Evolutionary conservation across 306 rosid genomes (phyloP).

Genomic region (Trichosanthes cucumerina): DNA sequence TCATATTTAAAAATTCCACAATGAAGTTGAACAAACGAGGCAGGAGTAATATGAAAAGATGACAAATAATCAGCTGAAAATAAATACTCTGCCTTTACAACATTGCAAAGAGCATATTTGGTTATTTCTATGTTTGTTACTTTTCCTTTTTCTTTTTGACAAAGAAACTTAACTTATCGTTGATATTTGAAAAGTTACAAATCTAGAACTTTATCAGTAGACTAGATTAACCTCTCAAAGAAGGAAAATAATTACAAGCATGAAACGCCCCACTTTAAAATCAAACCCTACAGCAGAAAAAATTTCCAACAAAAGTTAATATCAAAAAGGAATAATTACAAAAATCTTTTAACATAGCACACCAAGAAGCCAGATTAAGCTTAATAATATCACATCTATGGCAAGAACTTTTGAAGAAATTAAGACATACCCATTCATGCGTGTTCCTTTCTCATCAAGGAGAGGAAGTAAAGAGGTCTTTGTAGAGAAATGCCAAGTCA

Average conservation of each 20-base stretch:
- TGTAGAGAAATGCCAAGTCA: conserved; percentile 87
- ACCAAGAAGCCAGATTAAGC: not conserved
- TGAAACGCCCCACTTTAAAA: not conserved
- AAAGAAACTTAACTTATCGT: not conserved
- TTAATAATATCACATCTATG: not conserved
- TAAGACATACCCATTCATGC: conserved; percentile 59
- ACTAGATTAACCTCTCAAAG: not conserved
- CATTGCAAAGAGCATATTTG: not conserved
- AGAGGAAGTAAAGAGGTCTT: conserved; percentile 67
- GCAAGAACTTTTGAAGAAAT: not conserved
- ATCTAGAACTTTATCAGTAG: not conserved
- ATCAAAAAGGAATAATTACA: not conserved
- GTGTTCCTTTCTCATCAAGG: conserved; percentile 70
- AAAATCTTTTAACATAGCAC: not conserved
- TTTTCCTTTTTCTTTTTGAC: not conserved
- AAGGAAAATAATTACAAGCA: not conserved
- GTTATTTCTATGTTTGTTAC: not conserved
- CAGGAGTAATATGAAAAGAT: not conserved
- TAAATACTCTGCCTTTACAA: not conserved
- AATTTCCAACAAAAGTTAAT: not conserved
- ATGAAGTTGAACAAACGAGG: not conserved
- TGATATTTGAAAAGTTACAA: too few species aligned
- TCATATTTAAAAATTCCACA: not conserved
- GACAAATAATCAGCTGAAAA: not conserved
- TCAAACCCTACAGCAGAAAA: not conserved